A percentile compares a stretch with the other conserved stretches of the same genome.
Conservation (phyloP, 371 early-diverging fungal genomes). For the Dichotomocladium elegans region DNA sequence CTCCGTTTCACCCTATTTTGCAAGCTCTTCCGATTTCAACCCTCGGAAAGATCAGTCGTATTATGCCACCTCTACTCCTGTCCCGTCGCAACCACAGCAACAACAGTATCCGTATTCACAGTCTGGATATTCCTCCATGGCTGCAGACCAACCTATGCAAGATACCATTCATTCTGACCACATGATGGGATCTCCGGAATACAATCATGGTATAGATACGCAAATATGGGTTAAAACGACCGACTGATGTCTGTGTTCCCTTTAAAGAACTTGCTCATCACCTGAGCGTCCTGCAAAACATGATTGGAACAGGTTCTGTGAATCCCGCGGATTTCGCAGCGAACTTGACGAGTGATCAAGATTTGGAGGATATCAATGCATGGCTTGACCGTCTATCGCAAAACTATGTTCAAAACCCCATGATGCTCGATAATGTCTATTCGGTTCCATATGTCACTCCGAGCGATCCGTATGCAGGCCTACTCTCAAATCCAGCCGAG, state of each 20-base stretch:
- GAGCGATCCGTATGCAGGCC: neutral
- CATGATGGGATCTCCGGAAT: conserved; percentile 4
- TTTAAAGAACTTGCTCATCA: conserved; percentile 11
- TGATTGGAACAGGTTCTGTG: conserved; percentile 11
- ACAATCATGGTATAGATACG: conserved; percentile 12
- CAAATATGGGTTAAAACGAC: neutral
- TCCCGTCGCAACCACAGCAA: neutral
- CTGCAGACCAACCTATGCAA: no score
- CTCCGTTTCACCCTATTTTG: neutral
- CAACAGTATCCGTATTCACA: no score
- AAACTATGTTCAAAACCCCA: conserved; percentile 1
- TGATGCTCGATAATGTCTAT: conserved; percentile 2
- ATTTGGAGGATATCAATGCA: conserved; percentile 30
- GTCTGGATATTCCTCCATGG: no score
- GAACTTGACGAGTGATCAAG: conserved; percentile 26
- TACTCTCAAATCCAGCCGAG: neutral
- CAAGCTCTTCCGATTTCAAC: neutral
- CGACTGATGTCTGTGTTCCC: no score
- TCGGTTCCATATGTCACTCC: neutral
- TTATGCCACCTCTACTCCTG: no score
- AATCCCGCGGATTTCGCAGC: conserved; percentile 21
- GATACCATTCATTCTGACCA: no score
- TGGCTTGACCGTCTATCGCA: conserved; percentile 24
- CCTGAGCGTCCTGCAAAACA: conserved; percentile 9
- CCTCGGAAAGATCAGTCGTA: no score